phyloP scores from a whole-genome alignment of 2,329 filamentous ascomycete species.

The Stromatinia cepivora region DNA sequence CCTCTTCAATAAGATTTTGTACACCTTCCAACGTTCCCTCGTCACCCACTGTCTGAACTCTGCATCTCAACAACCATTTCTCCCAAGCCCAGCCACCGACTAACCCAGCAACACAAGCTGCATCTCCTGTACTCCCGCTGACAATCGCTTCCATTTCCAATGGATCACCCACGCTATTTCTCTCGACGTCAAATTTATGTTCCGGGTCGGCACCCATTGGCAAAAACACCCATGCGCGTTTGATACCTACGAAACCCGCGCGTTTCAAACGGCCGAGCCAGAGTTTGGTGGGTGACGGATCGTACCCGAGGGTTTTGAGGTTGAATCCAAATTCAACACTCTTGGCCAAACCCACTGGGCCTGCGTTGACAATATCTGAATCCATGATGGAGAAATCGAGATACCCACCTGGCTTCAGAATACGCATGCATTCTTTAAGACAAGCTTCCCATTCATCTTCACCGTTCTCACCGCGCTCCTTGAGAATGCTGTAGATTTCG shows the following conservation, averaged over 20 bases:
- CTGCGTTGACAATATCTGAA: conserved; percentile 83
- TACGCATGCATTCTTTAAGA: conserved; percentile 81
- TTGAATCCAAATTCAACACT: conserved; percentile 91
- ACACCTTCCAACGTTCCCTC: conserved; percentile 62
- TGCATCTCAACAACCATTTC: conserved; percentile 87
- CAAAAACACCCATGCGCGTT: conserved; percentile 84
- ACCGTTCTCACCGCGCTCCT: conserved; percentile 65
- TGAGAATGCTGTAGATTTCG: conserved; percentile 81
- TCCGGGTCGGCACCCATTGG: conserved; percentile 68
- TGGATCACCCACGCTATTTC: conserved; percentile 44
- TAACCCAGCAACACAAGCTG: conserved; percentile 75
- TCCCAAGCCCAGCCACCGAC: conserved; percentile 93
- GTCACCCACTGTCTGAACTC: conserved; percentile 79
- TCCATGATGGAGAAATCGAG: conserved; percentile 90
- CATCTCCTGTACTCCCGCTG: conserved; percentile 67
- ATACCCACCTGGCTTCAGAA: conserved; percentile 86
- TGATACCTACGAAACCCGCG: conserved; percentile 76
- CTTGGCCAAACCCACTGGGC: conserved; percentile 75
- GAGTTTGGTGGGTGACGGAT: conserved; percentile 76
- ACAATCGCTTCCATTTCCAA: conserved; percentile 63
- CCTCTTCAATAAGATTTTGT: conserved; percentile 63
- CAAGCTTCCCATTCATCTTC: conserved; percentile 87
- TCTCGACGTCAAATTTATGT: conserved; percentile 44
- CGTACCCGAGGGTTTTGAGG: conserved; percentile 86
- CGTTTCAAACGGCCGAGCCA: conserved; percentile 74